Percentiles rank a stretch among this genome's conserved stretches.
phyloP scores from a whole-genome alignment of 208 protist genomes.

The Trichomonas vaginalis region DNA sequence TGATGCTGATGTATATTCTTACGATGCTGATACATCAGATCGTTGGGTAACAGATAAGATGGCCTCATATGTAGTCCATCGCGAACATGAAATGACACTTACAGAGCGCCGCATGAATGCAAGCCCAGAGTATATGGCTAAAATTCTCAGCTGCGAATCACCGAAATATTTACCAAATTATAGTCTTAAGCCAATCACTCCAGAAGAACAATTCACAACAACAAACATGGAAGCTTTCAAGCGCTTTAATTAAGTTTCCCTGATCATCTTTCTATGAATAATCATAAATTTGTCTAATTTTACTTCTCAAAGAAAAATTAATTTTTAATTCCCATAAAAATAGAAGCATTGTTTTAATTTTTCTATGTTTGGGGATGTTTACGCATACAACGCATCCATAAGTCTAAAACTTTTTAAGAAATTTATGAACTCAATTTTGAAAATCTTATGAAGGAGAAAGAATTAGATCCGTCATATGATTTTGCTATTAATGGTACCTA shows the following conservation, averaged over 20 bases:
- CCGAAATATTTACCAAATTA: neutral
- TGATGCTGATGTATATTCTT: neutral
- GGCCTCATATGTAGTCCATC: neutral
- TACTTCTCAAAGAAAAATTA: no score
- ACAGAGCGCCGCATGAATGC: neutral
- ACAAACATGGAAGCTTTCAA: neutral
- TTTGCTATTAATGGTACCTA: no score
- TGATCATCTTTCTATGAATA: no score
- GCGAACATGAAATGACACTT: neutral
- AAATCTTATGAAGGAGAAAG: no score
- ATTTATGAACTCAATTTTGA: no score
- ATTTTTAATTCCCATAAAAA: no score
- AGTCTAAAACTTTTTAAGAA: no score
- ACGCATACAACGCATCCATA: no score
- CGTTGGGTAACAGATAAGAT: neutral
- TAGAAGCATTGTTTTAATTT: no score
- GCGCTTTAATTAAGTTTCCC: neutral
- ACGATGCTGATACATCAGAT: neutral
- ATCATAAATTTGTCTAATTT: no score
- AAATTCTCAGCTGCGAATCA: neutral
- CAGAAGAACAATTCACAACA: conserved; percentile 1
- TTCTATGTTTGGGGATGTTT: no score
- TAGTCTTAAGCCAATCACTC: neutral
- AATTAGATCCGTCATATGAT: no score
- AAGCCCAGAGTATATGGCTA: neutral